phyloP scores from a whole-genome alignment of 2,329 filamentous ascomycete species.

The Remersonia thermophila region DNA sequence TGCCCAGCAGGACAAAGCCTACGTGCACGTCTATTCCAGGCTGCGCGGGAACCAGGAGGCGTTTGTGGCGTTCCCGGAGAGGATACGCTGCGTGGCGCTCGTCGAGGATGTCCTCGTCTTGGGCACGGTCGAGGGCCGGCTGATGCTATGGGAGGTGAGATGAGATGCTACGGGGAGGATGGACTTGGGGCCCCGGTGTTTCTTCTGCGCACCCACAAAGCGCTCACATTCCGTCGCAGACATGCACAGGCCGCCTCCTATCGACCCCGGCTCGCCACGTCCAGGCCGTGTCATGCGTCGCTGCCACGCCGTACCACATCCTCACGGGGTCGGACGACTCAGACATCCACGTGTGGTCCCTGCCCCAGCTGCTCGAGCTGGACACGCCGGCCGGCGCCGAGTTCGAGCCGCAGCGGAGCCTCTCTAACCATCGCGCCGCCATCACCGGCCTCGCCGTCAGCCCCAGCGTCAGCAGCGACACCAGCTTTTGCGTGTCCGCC shows the following conservation, averaged over 20 bases:
- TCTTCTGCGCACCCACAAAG: no score
- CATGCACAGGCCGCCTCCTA: constrained; percentile 62
- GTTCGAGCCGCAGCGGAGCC: constrained; percentile 60
- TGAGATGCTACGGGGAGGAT: neutral
- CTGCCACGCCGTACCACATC: constrained; percentile 57
- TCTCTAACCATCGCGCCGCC: constrained; percentile 64
- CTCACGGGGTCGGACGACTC: constrained; percentile 75
- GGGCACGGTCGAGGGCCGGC: constrained; percentile 71
- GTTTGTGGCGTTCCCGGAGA: constrained; percentile 75
- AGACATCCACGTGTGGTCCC: constrained; percentile 84
- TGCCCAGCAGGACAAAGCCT: constrained; percentile 81
- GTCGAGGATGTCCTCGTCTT: constrained; percentile 61
- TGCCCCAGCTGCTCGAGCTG: constrained; percentile 58
- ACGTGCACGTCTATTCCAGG: constrained; percentile 84
- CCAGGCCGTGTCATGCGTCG: constrained; percentile 66
- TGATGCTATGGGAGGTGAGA: constrained; percentile 84
- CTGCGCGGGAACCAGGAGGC: constrained; percentile 79
- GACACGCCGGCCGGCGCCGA: constrained; percentile 32
- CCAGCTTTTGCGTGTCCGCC: constrained; percentile 72
- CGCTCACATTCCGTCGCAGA: constrained; percentile 31
- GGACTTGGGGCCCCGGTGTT: no score
- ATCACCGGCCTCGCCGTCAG: constrained; percentile 54
- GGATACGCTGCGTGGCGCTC: constrained; percentile 65
- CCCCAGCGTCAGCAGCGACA: constrained; percentile 53
- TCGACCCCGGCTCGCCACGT: constrained; percentile 68